Evolutionary conservation across 306 rosid species (phyloP), one percentile per base, ranked within the genome.

Genomic region (Alnus rubra): DNA sequence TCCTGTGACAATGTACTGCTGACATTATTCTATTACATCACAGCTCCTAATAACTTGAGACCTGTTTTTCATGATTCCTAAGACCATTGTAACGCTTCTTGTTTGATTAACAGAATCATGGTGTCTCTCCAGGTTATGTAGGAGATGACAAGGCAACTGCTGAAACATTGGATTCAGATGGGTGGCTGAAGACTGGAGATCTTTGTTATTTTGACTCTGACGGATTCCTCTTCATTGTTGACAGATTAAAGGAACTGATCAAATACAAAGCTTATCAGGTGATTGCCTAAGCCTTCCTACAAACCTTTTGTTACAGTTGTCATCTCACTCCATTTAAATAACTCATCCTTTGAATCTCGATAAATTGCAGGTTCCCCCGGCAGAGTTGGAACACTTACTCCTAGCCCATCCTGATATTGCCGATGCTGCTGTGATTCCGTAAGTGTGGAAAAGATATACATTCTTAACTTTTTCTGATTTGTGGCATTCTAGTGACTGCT

Each of bases 191-290:
- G 87, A 92, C 98, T 0, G 98, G 98, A 0, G 98, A 95, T 90
- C 98, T 95, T 73, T 95, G 98, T 78, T 89, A 86, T 81, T 95
- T 95, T 81, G 97, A 95, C 77, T 88, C 93, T n/a, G 87, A 88
- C 45, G 98, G 98, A 33, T 91, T 74, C 78, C 87, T 95, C 44
- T 92, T 78, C 82, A 85, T 95, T 30, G 94, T 95, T 31, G 98
- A 92, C 79, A 88, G 98, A 56, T 82, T 95, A 35, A 95, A 95
- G 87, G 98, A 95, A 76, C 84, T 95, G 90, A 95, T 95, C 75
- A 91, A 95, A 82, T 95, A 92, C 89, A 95, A 92, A 80, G 98
- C 85, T 39, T 92, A 91, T 91, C 98, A 93, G 93, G 98, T 95
- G 80, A 89, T 45, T 58, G 59, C 7, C 63, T 42, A 39, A 75